Percentiles rank a stretch among this genome's conserved stretches.
These are phyloP conservation scores for Mortierella sp. DNA, from an alignment of 371 early-diverging fungal genomes.

Conservation along the genomic window DNA sequence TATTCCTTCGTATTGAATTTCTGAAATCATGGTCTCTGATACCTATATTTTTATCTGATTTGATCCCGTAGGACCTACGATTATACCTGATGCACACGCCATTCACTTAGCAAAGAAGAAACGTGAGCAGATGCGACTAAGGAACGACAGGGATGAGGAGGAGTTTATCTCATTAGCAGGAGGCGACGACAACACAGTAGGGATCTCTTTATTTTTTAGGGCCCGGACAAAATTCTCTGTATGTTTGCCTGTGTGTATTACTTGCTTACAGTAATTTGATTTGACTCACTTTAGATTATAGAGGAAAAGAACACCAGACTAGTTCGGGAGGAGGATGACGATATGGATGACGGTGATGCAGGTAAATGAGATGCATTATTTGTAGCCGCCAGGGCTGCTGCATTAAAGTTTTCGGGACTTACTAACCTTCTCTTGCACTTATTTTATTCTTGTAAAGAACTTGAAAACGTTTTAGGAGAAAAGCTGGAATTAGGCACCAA, in stretches of 20 bases:
- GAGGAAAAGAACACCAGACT: slow-evolving; percentile 44
- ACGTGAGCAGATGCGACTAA: slow-evolving; percentile 48
- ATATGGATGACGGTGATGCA: slow-evolving; percentile 56
- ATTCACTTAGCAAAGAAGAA: slow-evolving; percentile 50
- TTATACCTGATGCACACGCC: slow-evolving; percentile 49
- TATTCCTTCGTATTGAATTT: background rate
- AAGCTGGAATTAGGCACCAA: slow-evolving; percentile 41
- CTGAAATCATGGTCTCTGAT: background rate
- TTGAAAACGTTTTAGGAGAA: slow-evolving; percentile 43
- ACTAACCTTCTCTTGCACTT: too few species aligned
- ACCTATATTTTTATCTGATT: background rate
- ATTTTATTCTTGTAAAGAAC: slow-evolving; percentile 21
- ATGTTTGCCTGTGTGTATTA: background rate
- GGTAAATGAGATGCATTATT: slow-evolving; percentile 15
- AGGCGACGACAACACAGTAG: slow-evolving; percentile 48
- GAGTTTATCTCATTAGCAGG: slow-evolving; percentile 51
- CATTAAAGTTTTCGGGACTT: background rate
- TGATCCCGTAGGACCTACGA: slow-evolving; percentile 15
- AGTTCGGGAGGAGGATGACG: slow-evolving; percentile 53
- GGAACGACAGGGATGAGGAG: slow-evolving; percentile 48
- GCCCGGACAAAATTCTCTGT: background rate
- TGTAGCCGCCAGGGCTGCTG: background rate
- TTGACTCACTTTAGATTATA: slow-evolving; percentile 5
- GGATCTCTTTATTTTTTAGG: background rate
- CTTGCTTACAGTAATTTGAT: background rate